A percentile compares a stretch with the other conserved stretches of the same genome.
Conservation (phyloP, 2,329 filamentous ascomycete species). For the Diplocarpon rosae region DNA sequence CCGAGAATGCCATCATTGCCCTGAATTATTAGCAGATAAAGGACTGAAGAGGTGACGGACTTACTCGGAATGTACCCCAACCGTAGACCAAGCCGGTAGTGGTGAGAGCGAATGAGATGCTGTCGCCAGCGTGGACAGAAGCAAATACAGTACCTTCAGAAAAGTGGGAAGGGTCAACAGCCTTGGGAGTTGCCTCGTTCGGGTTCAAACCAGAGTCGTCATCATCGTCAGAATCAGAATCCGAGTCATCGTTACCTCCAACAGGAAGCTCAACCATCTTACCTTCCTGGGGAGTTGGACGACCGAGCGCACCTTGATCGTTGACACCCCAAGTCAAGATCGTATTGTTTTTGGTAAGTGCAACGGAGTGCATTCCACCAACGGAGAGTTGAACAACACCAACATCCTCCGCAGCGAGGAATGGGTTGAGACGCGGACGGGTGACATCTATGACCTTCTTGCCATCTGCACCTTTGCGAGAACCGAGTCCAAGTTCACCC, state of each 20-base stretch:
- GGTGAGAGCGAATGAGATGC: slow-evolving; percentile 65
- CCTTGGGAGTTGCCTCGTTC: slow-evolving; percentile 55
- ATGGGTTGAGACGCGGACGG: slow-evolving; percentile 58
- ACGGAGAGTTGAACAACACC: slow-evolving; percentile 66
- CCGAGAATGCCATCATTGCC: slow-evolving; percentile 54
- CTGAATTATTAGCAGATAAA: slow-evolving; percentile 27
- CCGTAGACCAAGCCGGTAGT: slow-evolving; percentile 67
- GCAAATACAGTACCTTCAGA: slow-evolving; percentile 50
- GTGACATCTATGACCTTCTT: slow-evolving; percentile 60
- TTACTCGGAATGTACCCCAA: slow-evolving; percentile 71
- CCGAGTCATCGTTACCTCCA: slow-evolving; percentile 32
- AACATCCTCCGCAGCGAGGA: slow-evolving; percentile 43
- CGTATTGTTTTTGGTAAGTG: slow-evolving; percentile 68
- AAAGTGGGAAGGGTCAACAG: slow-evolving; percentile 48
- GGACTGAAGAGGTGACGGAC: slow-evolving; percentile 17
- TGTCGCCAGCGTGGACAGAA: slow-evolving; percentile 63
- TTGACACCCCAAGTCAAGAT: slow-evolving; percentile 84
- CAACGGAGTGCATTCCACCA: slow-evolving; percentile 73
- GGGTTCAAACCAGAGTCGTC: slow-evolving; percentile 52
- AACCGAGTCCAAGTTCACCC: slow-evolving; percentile 75
- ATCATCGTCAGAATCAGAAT: slow-evolving; percentile 32
- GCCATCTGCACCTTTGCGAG: slow-evolving; percentile 42
- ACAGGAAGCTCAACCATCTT: slow-evolving; percentile 41
- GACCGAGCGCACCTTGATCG: slow-evolving; percentile 69
- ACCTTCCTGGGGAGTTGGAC: slow-evolving; percentile 60